Evolutionary conservation across 805 yeast species (phyloP).

Genomic region (Scheffersomyces ergatensis): DNA sequence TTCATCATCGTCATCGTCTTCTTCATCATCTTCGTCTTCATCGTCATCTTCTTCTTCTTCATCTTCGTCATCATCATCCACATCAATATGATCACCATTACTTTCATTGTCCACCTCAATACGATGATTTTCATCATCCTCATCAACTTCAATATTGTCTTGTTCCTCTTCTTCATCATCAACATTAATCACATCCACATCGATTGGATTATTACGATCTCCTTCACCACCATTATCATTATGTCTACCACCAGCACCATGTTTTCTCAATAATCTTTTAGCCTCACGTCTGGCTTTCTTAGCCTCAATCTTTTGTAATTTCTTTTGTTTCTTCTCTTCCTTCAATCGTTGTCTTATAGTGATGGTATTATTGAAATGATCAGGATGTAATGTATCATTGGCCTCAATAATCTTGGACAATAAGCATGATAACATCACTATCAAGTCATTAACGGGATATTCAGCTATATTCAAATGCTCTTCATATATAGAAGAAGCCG

Average conservation of each 20-base stretch:
- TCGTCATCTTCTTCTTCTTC: slow-evolving; percentile 9
- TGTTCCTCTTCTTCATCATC: slow-evolving; percentile 1
- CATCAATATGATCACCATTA: slow-evolving; percentile 17
- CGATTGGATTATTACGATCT: neutral
- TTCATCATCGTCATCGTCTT: slow-evolving; percentile 29
- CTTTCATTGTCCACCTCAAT: slow-evolving; percentile 23
- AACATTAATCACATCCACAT: neutral
- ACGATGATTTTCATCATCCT: slow-evolving; percentile 7
- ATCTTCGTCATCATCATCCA: slow-evolving; percentile 4
- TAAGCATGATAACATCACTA: slow-evolving; percentile 81
- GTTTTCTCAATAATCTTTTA: slow-evolving; percentile 1
- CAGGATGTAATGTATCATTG: slow-evolving; percentile 79
- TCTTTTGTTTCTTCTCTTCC: slow-evolving; percentile 29
- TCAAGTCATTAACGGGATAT: slow-evolving; percentile 75
- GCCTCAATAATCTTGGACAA: slow-evolving; percentile 86
- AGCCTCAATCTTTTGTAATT: slow-evolving; percentile 15
- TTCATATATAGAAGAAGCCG: slow-evolving; percentile 21
- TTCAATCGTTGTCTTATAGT: slow-evolving; percentile 36
- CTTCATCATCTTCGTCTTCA: slow-evolving; percentile 9
- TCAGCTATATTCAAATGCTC: slow-evolving; percentile 75
- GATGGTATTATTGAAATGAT: slow-evolving; percentile 50
- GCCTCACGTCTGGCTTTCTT: neutral
- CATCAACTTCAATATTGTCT: slow-evolving; percentile 5
- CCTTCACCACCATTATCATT: neutral
- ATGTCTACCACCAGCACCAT: neutral